Conservation (phyloP, 495 filamentous ascomycete species). For the Hyaloscypha variabilis region DNA sequence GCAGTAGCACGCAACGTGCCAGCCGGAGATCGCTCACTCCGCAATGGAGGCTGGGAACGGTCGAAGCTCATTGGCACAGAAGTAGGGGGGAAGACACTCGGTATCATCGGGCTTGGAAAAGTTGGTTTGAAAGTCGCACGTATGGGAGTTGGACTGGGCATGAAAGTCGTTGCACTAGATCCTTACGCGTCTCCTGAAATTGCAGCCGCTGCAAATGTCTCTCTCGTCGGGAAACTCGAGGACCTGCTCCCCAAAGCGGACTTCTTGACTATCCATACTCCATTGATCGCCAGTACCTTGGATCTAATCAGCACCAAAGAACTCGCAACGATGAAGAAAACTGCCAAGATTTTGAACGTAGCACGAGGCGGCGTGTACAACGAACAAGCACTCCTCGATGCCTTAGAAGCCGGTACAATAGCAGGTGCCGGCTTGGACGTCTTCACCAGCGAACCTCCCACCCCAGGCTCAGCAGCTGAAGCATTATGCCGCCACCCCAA, state of each 20-base stretch:
- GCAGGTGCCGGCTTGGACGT: slow-evolving; percentile 77
- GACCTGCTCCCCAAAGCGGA: slow-evolving; percentile 64
- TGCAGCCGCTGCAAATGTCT: slow-evolving; percentile 58
- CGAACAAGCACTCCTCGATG: slow-evolving; percentile 66
- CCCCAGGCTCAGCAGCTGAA: slow-evolving; percentile 51
- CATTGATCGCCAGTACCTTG: slow-evolving; percentile 68
- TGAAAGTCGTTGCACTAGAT: slow-evolving; percentile 67
- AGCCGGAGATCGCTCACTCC: slow-evolving; percentile 57
- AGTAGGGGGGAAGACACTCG: slow-evolving; percentile 69
- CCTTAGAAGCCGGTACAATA: slow-evolving; percentile 66
- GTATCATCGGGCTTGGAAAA: slow-evolving; percentile 71
- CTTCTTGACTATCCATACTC: slow-evolving; percentile 76
- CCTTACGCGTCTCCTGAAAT: slow-evolving; percentile 67
- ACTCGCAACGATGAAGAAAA: slow-evolving; percentile 67
- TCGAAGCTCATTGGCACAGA: slow-evolving; percentile 68
- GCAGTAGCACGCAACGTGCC: slow-evolving; percentile 67
- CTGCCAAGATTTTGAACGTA: slow-evolving; percentile 68
- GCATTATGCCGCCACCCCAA: slow-evolving; percentile 61
- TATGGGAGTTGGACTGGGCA: slow-evolving; percentile 68
- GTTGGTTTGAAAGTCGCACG: slow-evolving; percentile 72
- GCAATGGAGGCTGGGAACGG: slow-evolving; percentile 69
- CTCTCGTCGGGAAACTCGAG: slow-evolving; percentile 50
- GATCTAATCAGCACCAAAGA: slow-evolving; percentile 65
- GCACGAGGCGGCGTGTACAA: slow-evolving; percentile 77
- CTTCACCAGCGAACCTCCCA: slow-evolving; percentile 69